A percentile compares a stretch with the other conserved stretches of the same genome.
phyloP scores from a whole-genome alignment of 805 yeast species.

The Nakazawaea laoshanensis region DNA sequence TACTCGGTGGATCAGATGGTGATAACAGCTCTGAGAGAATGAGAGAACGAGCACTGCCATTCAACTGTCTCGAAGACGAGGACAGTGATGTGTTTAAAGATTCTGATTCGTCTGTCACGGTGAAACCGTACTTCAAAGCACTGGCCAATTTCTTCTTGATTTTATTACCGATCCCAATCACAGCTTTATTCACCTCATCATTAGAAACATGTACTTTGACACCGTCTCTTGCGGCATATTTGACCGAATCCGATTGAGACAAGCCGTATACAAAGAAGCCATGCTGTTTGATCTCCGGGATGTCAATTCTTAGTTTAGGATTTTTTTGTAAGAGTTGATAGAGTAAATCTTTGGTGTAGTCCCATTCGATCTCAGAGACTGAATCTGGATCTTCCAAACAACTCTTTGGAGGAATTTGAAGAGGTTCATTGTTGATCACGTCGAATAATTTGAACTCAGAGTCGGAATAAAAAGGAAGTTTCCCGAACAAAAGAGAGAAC shows the following conservation, averaged over 20 bases:
- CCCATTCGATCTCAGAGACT: constrained; percentile 16
- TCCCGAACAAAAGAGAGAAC: constrained; percentile 81
- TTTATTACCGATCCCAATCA: constrained; percentile 70
- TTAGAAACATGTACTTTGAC: constrained; percentile 48
- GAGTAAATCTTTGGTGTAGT: constrained; percentile 52
- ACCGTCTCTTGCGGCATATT: constrained; percentile 15
- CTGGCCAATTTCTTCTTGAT: constrained; percentile 43
- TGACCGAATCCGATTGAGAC: constrained; percentile 17
- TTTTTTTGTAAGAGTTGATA: constrained; percentile 56
- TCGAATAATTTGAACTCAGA: constrained; percentile 81
- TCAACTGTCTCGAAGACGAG: constrained; percentile 5
- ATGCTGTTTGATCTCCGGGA: constrained; percentile 67
- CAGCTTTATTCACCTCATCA: constrained; percentile 70
- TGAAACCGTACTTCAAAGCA: constrained; percentile 19
- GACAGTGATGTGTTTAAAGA: constrained; percentile 3
- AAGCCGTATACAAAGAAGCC: constrained; percentile 42
- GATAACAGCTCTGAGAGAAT: constrained; percentile 6
- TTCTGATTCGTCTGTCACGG: neutral
- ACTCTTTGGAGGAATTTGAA: constrained; percentile 43
- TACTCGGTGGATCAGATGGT: too few species aligned
- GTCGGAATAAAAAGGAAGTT: constrained; percentile 81
- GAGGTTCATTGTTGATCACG: constrained; percentile 57
- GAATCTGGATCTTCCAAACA: constrained; percentile 3
- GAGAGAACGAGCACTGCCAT: constrained; percentile 1
- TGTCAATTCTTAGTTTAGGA: constrained; percentile 59